Base-by-base conservation (phyloP, 768 basidiomycete species). In the Russula sp. region DNA sequence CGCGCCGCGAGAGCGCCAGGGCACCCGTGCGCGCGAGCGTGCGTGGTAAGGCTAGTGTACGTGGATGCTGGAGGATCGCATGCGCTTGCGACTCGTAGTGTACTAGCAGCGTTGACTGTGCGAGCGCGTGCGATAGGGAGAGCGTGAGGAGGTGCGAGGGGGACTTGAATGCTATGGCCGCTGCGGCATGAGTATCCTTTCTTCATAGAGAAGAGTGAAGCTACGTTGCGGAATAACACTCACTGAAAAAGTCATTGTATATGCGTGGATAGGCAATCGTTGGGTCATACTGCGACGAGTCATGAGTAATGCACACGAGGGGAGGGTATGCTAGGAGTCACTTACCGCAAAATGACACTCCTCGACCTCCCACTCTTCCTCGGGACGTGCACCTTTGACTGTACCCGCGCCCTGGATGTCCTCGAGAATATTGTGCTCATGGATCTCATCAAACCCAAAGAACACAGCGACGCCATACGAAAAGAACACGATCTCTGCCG, bases 241-340 rank as follows among this genome's bases (percentile, higher is more conserved):
- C 70, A 94, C 94, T 94, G 76, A 95, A 96, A 76, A 95, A 91
- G 73, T 96, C 94, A 65, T 98, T 96, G 76, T 91, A 97, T 66
- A 98, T 94, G 51, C 94, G 83, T 16, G 94, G 95, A 69, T 88
- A 93, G 0, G 84, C 80, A 10, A 94, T 92, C 58, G 85, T 75
- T 3, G 88, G 82, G 70, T 98, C 94, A 70, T 94, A 89, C 91
- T 91, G 64, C 2, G 8, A 40, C 9, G 32, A 42, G 13, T 1
- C 2, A 20, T 35, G 50, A 27, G 1, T 18, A 31, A 40, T 9
- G 45, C 4, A 40, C n/a, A 4, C 55, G 39, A 34, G 42, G 52
- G 32, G 18, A 35, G 20, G 16, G 10, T 22, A 18, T 6, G 13
- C 11, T 32, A 5, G 14, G 5, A 16, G 2, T 14, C 11, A 79